phyloP scores from a whole-genome alignment of 352 stramenopile species.

The Peronospora farinosa region DNA sequence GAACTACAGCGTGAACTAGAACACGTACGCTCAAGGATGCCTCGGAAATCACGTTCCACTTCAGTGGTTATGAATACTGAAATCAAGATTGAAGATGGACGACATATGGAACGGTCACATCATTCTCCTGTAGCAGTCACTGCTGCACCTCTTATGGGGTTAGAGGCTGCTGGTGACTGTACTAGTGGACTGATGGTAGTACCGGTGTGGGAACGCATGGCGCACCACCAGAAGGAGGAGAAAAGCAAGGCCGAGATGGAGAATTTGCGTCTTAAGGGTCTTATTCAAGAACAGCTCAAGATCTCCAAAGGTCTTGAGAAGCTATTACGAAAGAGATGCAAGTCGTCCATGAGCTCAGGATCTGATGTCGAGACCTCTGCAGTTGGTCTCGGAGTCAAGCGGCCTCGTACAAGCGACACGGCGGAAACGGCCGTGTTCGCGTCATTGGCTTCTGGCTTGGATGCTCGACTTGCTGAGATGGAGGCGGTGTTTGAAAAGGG shows the following conservation, averaged over 20 bases:
- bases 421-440: constrained; percentile 37
- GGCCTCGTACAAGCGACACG: constrained; percentile 22
- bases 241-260: constrained; percentile 67
- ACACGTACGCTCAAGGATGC: constrained; percentile 29
- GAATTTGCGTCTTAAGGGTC: constrained; percentile 50
- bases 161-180: constrained; percentile 8
- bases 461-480: constrained; percentile 33
- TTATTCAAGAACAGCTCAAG: constrained; percentile 51
- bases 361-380: constrained; percentile 18
- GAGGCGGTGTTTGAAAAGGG: constrained; percentile 40
- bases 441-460: constrained; percentile 26
- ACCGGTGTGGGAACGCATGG: constrained; percentile 58
- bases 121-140: constrained; percentile 18
- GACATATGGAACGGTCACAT: constrained; percentile 2
- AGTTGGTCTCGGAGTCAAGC: constrained; percentile 24
- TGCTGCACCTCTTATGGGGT: constrained; percentile 12
- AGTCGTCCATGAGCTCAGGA: constrained; percentile 29
- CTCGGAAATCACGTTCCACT: constrained; percentile 8
- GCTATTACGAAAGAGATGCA: constrained; percentile 47
- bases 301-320: constrained; percentile 55
- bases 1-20: constrained; percentile 49
- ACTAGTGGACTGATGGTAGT: constrained; percentile 15
- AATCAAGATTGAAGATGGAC: constrained; percentile 6
- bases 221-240: constrained; percentile 56
- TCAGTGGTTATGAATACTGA: not conserved